Evolutionary conservation across 2,329 filamentous ascomycete species (phyloP).

Genomic region (Exophiala oligosperma): DNA sequence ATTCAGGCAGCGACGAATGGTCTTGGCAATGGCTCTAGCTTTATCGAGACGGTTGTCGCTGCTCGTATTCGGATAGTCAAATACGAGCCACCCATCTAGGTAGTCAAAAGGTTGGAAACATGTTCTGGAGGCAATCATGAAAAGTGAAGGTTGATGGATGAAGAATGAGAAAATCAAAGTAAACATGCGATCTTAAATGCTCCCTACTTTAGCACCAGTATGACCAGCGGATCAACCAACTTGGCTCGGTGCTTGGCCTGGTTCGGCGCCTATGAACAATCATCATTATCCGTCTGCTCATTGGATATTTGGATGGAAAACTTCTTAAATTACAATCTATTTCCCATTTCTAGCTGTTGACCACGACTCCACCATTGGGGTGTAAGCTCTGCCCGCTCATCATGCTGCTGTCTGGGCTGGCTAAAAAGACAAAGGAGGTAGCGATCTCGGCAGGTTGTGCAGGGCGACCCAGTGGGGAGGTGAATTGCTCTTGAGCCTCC

Average conservation of each 20-base stretch:
- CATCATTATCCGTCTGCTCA: not conserved
- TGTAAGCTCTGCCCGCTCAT: conserved; percentile 73
- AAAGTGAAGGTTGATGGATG: too few species aligned
- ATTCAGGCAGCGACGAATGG: not conserved
- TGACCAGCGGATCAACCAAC: too few species aligned
- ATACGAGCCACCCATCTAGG: too few species aligned
- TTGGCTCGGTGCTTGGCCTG: too few species aligned
- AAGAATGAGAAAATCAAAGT: too few species aligned
- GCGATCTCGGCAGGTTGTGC: conserved; percentile 81
- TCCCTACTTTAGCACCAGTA: too few species aligned
- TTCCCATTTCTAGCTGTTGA: conserved; percentile 43
- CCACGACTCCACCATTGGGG: conserved; percentile 60
- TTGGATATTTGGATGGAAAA: not conserved
- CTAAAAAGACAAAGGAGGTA: conserved; percentile 78
- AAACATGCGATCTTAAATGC: too few species aligned
- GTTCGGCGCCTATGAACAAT: too few species aligned
- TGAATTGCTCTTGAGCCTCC: conserved; percentile 70
- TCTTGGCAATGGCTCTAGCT: not conserved
- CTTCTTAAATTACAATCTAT: not conserved
- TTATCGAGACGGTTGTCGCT: too few species aligned
- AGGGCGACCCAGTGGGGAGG: conserved; percentile 71
- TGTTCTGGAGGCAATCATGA: too few species aligned
- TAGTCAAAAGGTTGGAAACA: too few species aligned
- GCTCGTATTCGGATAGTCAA: too few species aligned
- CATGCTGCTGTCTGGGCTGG: conserved; percentile 69